phyloP scores from a whole-genome alignment of 1,139 yeast genomes.

The Magnusiomyces fungicola region DNA sequence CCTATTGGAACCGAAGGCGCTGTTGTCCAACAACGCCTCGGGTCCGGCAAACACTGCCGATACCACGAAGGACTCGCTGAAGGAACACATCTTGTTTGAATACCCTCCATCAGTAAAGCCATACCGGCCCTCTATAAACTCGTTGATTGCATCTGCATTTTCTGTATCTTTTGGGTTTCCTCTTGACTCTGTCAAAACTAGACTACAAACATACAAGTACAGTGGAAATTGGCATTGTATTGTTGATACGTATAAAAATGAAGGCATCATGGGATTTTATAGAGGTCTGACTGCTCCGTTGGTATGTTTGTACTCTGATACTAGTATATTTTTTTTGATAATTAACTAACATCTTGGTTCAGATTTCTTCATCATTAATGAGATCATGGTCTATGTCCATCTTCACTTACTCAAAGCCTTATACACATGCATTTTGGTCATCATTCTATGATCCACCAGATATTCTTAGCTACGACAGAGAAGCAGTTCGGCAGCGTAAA shows the following conservation, averaged over 20 bases:
- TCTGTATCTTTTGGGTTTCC: conserved; percentile 79
- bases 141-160: conserved; percentile 55
- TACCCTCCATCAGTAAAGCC: conserved; percentile 46
- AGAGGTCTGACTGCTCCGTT: conserved; percentile 39
- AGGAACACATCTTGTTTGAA: conserved; percentile 8
- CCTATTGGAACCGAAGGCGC: no score
- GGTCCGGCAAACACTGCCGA: not conserved
- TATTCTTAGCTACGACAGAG: not conserved
- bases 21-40: not conserved
- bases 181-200: conserved; percentile 72
- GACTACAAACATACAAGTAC: conserved; percentile 75
- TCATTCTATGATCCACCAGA: conserved; percentile 19
- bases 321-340: not conserved
- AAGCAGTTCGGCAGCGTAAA: not conserved
- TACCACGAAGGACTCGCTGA: not conserved
- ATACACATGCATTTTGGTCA: conserved; percentile 22
- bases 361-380: conserved; percentile 23
- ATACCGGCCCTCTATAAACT: conserved; percentile 50
- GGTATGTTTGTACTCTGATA: not conserved
- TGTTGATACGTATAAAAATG: conserved; percentile 46
- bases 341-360: not conserved
- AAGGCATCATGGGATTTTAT: conserved; percentile 66
- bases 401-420: conserved; percentile 53
- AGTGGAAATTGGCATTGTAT: conserved; percentile 54
- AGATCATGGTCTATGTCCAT: conserved; percentile 47